A percentile compares a stretch with the other conserved stretches of the same genome.
Conservation (phyloP, 345 rosid genomes). For the Rhodomyrtus tomentosa region DNA sequence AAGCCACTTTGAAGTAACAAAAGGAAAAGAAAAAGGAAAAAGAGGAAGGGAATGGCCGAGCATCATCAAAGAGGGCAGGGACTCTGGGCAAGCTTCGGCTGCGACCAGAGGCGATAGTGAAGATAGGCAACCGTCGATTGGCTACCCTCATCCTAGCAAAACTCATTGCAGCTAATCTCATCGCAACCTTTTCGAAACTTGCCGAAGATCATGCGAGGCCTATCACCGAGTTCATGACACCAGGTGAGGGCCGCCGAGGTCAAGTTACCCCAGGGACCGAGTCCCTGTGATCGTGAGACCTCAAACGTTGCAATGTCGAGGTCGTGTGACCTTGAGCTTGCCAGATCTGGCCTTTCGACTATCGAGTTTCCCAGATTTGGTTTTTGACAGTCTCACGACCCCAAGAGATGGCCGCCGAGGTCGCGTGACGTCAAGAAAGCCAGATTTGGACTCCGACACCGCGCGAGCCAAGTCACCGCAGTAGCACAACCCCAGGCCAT, state of each 20-base stretch:
- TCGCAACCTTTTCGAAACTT: neutral
- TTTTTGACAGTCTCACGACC: neutral
- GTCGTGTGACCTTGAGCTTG: neutral
- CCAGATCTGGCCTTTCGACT: neutral
- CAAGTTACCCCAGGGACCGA: neutral
- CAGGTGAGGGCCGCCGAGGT: neutral
- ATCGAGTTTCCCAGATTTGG: neutral
- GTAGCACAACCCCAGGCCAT: neutral
- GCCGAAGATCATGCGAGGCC: neutral
- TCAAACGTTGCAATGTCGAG: neutral
- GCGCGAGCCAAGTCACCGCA: neutral
- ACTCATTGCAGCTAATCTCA: neutral
- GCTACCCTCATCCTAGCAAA: neutral
- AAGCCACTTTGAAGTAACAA: neutral
- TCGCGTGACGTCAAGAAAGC: neutral
- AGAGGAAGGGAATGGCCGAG: neutral
- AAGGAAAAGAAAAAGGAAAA: neutral
- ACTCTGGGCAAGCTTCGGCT: no score
- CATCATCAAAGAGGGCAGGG: no score
- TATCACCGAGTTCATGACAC: neutral
- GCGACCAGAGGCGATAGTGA: no score
- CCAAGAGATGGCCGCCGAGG: neutral
- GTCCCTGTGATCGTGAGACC: neutral
- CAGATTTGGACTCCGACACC: neutral
- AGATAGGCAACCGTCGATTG: neutral